Evolutionary conservation across 2,329 filamentous ascomycete genomes (phyloP).

Genomic region (Albifimbria verrucaria): DNA sequence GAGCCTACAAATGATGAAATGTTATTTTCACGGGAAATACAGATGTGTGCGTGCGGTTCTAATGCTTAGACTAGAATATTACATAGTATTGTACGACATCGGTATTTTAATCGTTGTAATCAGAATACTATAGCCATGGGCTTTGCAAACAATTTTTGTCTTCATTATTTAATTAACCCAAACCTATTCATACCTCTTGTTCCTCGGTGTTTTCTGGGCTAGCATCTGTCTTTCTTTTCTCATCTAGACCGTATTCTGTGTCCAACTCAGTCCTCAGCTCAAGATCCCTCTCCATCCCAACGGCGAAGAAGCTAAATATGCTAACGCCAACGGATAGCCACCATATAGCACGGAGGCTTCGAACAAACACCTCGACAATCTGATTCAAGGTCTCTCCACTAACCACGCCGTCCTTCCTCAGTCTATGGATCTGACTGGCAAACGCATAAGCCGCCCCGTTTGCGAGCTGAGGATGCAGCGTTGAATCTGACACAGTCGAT

Average conservation of each 20-base stretch:
- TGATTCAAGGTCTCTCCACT: not conserved
- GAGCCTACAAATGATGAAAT: too few species aligned
- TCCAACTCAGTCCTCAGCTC: not conserved
- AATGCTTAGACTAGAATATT: too few species aligned
- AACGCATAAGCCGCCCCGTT: not conserved
- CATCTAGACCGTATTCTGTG: not conserved
- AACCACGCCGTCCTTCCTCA: not conserved
- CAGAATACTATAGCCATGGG: too few species aligned
- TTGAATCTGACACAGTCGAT: not conserved
- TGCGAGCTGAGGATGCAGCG: not conserved
- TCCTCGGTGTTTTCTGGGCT: too few species aligned
- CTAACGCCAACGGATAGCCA: not conserved
- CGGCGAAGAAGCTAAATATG: not conserved
- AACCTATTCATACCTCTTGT: too few species aligned
- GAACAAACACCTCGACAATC: not conserved
- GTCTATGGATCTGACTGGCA: not conserved
- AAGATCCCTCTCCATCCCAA: not conserved
- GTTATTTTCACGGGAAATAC: too few species aligned
- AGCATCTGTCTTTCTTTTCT: too few species aligned
- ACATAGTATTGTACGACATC: too few species aligned
- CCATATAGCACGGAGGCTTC: not conserved
- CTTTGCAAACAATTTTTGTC: too few species aligned
- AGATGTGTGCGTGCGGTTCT: too few species aligned
- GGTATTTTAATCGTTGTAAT: too few species aligned
- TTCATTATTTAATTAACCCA: too few species aligned